These are phyloP conservation scores for Ascochyta pisi DNA, from an alignment of 2,329 filamentous ascomycete genomes.

Conservation along the genomic window DNA sequence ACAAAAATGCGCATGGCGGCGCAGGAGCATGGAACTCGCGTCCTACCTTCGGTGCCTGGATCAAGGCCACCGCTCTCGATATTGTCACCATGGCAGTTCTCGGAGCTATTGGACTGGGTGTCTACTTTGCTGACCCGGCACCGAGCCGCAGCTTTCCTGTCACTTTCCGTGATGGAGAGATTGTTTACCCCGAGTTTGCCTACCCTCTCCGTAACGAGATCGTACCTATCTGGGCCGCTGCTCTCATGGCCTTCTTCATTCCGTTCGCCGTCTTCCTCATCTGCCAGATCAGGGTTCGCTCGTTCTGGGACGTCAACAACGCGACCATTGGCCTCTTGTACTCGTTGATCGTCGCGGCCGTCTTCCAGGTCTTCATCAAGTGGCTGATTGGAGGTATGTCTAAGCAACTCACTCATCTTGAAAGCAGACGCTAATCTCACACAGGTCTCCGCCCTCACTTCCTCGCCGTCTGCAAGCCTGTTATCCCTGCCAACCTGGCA, in stretches of 20 bases:
- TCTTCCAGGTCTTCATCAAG: constrained; percentile 80
- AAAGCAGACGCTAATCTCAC: neutral
- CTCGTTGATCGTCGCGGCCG: constrained; percentile 71
- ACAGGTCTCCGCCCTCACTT: constrained; percentile 65
- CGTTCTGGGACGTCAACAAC: constrained; percentile 68
- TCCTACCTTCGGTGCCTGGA: constrained; percentile 72
- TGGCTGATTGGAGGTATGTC: constrained; percentile 74
- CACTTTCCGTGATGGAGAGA: constrained; percentile 69
- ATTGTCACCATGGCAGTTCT: constrained; percentile 71
- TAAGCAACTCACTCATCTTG: neutral
- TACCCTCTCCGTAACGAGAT: constrained; percentile 75
- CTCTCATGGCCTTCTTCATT: constrained; percentile 68
- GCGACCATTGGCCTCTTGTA: constrained; percentile 73
- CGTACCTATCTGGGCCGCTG: constrained; percentile 71
- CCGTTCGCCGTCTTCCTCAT: constrained; percentile 70
- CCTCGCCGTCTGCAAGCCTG: constrained; percentile 72
- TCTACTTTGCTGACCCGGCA: constrained; percentile 70
- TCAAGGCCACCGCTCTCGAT: constrained; percentile 71
- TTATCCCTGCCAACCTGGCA: constrained; percentile 52
- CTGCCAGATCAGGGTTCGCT: constrained; percentile 69
- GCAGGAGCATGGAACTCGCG: constrained; percentile 37
- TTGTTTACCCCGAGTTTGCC: constrained; percentile 73
- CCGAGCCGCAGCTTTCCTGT: constrained; percentile 74
- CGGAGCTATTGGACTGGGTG: constrained; percentile 71
- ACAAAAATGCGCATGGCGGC: constrained; percentile 21